phyloP scores from a whole-genome alignment of 441 rosid species.

The Flueggea neowawraea region DNA sequence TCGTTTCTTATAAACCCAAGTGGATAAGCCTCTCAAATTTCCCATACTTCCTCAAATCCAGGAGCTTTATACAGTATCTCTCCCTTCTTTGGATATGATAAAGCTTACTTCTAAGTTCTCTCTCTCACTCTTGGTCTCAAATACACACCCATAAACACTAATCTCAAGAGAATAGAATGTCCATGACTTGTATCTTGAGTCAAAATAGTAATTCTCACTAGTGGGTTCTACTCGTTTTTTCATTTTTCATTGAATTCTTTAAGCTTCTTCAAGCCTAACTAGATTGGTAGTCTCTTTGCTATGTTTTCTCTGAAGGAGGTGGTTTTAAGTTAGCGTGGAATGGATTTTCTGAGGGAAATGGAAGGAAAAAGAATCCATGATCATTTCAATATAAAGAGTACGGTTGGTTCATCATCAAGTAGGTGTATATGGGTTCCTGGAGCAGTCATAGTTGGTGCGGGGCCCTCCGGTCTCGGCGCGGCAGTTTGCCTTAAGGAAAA shows the following conservation, averaged over 20 bases:
- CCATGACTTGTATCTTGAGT: background rate
- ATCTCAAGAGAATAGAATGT: background rate
- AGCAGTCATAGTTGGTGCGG: conserved; percentile 80
- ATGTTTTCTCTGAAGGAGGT: background rate
- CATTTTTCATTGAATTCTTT: background rate
- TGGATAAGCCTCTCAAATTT: conserved; percentile 25
- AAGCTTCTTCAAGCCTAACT: background rate
- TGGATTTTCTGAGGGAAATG: conserved; percentile 48
- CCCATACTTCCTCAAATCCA: conserved; percentile 15
- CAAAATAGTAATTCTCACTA: background rate
- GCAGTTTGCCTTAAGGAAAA: conserved; percentile 69
- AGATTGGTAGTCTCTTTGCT: too few relatives aligned
- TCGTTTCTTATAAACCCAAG: conserved; percentile 6
- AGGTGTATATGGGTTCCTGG: conserved; percentile 35
- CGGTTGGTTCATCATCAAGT: conserved; percentile 15
- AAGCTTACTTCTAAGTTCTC: conserved; percentile 18
- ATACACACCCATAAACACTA: too few relatives aligned
- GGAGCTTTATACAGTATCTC: conserved; percentile 4
- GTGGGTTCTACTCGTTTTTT: background rate
- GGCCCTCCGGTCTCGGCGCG: conserved; percentile 75
- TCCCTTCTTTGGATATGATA: conserved; percentile 23
- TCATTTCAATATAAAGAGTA: conserved; percentile 24
- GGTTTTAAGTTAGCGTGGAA: background rate
- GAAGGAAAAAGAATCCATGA: conserved; percentile 63
- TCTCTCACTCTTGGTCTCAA: background rate